Percentiles rank a stretch among this genome's conserved stretches.
Conservation (phyloP, 2,329 filamentous ascomycete genomes). For the Lecanosticta acicola region DNA sequence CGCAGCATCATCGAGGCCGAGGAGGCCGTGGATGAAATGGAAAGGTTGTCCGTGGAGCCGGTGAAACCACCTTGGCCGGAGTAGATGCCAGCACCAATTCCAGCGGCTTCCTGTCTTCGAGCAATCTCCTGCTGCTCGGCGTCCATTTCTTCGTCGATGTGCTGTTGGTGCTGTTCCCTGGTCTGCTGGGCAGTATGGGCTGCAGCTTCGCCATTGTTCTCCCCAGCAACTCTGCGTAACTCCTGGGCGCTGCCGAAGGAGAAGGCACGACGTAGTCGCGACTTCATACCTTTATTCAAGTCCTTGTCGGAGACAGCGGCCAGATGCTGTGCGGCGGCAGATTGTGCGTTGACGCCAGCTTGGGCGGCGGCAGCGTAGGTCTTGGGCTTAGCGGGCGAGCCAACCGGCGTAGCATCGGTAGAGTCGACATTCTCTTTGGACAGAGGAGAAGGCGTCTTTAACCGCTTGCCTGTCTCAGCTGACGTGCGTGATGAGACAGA, state of each 20-base stretch:
- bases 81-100: constrained; percentile 91
- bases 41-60: constrained; percentile 90
- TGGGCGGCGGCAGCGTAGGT: constrained; percentile 30
- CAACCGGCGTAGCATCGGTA: constrained; percentile 21
- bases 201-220: constrained; percentile 45
- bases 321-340: constrained; percentile 73
- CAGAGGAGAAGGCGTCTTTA: constrained; percentile 43
- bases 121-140: constrained; percentile 89
- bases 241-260: constrained; percentile 96
- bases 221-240: constrained; percentile 66
- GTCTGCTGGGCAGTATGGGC: constrained; percentile 19
- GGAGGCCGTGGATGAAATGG: constrained; percentile 82
- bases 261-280: constrained; percentile 80
- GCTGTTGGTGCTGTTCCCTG: constrained; percentile 27
- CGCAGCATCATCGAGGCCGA: constrained; percentile 90
- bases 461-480: constrained; percentile 38
- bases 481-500: constrained; percentile 32
- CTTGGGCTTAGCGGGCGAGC: constrained; percentile 26
- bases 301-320: constrained; percentile 83
- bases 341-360: constrained; percentile 40
- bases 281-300: constrained; percentile 73
- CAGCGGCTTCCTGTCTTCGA: constrained; percentile 83
- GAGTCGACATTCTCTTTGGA: constrained; percentile 40
- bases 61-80: constrained; percentile 77
- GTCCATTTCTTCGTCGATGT: constrained; percentile 46